phyloP scores from a whole-genome alignment of 371 early-diverging fungal species.

The Dinochytrium kinnereticum region DNA sequence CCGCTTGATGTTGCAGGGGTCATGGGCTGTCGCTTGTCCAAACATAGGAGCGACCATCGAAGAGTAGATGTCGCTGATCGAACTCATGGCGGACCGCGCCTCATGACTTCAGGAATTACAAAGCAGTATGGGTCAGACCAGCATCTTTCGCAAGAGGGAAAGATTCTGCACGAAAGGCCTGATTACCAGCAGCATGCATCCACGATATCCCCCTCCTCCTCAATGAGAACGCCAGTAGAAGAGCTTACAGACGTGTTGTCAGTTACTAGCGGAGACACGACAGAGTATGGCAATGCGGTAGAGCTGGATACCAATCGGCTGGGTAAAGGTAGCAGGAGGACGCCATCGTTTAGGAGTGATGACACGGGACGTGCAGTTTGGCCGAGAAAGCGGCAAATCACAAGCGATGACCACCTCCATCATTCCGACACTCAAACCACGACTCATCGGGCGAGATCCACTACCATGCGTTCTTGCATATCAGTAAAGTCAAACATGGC shows the following conservation, averaged over 20 bases:
- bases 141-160: background rate
- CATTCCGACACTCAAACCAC: background rate
- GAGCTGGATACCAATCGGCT: background rate
- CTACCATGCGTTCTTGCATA: background rate
- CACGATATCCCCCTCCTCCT: no score
- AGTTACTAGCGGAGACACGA: background rate
- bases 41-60: background rate
- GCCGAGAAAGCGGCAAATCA: background rate
- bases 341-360: slow-evolving; percentile 3
- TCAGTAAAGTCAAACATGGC: slow-evolving; percentile 4
- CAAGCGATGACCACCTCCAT: background rate
- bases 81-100: background rate
- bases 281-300: background rate
- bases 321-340: background rate
- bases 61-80: background rate
- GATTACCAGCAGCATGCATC: no score
- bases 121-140: background rate
- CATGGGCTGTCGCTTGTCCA: slow-evolving; percentile 5
- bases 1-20: background rate
- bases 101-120: no score
- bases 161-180: no score
- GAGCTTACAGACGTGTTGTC: no score
- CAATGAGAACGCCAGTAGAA: no score
- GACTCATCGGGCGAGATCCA: background rate
- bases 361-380: slow-evolving; percentile 6